phyloP scores from a whole-genome alignment of 2,329 filamentous ascomycete species.

The Fusarium gaditjirri region DNA sequence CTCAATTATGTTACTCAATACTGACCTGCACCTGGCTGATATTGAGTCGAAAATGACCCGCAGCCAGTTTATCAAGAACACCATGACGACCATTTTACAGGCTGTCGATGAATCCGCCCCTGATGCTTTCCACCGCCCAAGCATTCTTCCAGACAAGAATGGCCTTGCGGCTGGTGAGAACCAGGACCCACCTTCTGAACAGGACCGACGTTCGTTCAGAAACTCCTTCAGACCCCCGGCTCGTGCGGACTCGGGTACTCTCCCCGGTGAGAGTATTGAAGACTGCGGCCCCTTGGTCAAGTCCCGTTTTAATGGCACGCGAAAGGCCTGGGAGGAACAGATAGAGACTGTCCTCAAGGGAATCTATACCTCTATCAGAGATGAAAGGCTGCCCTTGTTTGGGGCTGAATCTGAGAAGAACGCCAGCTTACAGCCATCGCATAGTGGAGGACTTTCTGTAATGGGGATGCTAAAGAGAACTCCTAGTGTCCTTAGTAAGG shows the following conservation, averaged over 20 bases:
- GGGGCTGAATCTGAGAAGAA: conserved; percentile 68
- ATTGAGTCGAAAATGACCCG: conserved; percentile 98
- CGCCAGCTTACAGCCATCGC: conserved; percentile 53
- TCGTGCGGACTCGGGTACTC: conserved; percentile 55
- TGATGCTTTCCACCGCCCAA: conserved; percentile 70
- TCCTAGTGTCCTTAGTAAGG: conserved; percentile 92
- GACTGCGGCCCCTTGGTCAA: conserved; percentile 82
- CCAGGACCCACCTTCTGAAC: conserved; percentile 50
- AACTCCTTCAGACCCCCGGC: conserved; percentile 63
- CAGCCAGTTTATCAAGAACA: conserved; percentile 95
- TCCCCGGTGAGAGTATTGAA: conserved; percentile 50
- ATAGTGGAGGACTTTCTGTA: conserved; percentile 76
- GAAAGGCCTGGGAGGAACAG: conserved; percentile 87
- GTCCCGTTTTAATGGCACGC: conserved; percentile 76
- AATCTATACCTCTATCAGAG: conserved; percentile 89
- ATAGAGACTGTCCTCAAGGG: conserved; percentile 91
- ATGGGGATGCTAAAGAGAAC: conserved; percentile 83
- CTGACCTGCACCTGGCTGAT: conserved; percentile 93
- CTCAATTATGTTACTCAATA: conserved; percentile 93
- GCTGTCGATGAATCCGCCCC: conserved; percentile 78
- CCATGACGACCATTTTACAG: conserved; percentile 86
- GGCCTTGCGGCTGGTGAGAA: conserved; percentile 48
- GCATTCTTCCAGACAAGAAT: conserved; percentile 61
- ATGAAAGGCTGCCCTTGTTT: conserved; percentile 86
- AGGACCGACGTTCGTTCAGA: conserved; percentile 54